Evolutionary conservation across 805 yeast species (phyloP).

Genomic region (Wickerhamomyces canadensis): DNA sequence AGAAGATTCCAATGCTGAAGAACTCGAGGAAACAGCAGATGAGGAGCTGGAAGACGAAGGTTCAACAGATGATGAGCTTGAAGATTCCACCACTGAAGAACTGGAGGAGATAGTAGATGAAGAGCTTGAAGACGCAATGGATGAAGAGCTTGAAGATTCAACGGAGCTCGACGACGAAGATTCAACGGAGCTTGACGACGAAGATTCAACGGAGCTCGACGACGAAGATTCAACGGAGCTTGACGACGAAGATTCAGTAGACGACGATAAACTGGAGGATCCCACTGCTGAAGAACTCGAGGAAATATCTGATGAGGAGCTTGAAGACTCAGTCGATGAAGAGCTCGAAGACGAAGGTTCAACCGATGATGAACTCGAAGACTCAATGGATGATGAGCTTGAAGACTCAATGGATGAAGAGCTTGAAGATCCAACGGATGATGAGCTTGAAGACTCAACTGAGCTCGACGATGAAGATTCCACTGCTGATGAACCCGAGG

Average conservation of each 20-base stretch:
- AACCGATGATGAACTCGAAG: not conserved
- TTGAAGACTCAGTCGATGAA: not conserved
- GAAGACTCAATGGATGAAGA: not conserved
- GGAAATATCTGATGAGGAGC: not conserved
- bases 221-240: not conserved
- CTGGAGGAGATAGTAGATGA: not conserved
- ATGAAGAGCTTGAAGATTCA: not conserved
- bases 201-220: not conserved
- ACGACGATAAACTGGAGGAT: not conserved
- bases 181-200: not conserved
- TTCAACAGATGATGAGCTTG: not conserved
- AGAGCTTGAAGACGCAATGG: not conserved
- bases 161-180: not conserved
- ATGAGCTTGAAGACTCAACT: not conserved
- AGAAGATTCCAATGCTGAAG: conserved; percentile 1
- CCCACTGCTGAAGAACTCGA: not conserved
- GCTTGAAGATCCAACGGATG: not conserved
- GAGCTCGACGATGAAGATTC: not conserved
- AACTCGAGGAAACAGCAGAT: not conserved
- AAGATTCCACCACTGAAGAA: not conserved
- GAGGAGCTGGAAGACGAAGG: not conserved
- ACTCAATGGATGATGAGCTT: not conserved
- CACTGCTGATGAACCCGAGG: not conserved
- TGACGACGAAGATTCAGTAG: not conserved
- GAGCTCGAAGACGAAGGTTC: not conserved